Conservation (phyloP, 768 basidiomycete genomes). For the Xerocomus brunneocitrinus region DNA sequence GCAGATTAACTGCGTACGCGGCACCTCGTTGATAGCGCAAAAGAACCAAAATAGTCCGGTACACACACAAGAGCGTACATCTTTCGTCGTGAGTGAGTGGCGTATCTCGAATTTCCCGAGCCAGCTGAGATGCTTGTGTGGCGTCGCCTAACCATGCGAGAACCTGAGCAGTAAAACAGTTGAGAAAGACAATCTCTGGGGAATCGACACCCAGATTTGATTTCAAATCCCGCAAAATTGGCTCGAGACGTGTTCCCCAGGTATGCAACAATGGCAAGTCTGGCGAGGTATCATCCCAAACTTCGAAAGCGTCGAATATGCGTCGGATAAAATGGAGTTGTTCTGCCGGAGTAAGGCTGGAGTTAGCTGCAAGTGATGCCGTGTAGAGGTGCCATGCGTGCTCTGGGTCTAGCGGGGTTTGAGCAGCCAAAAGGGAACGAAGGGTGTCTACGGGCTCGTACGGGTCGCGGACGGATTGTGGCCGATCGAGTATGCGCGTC, state of each 20-base stretch:
- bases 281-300: constrained; percentile 9
- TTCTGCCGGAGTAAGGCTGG: constrained; percentile 21
- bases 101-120: constrained; percentile 23
- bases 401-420: constrained; percentile 31
- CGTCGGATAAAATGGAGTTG: constrained; percentile 26
- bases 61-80: constrained; percentile 27
- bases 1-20: constrained; percentile 33
- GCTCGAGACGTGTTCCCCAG: constrained; percentile 38
- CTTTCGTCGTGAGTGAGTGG: constrained; percentile 20
- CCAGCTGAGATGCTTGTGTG: constrained; percentile 29
- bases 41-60: constrained; percentile 36
- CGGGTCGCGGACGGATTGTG: neutral
- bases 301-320: constrained; percentile 15
- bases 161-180: constrained; percentile 31
- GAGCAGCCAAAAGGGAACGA: constrained; percentile 16
- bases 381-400: constrained; percentile 40
- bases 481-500: constrained; percentile 6
- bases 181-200: constrained; percentile 13
- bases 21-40: constrained; percentile 32
- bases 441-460: constrained; percentile 14
- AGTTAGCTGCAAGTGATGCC: constrained; percentile 9
- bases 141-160: constrained; percentile 37
- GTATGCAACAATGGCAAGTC: constrained; percentile 21
- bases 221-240: constrained; percentile 29
- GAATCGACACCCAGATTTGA: constrained; percentile 20